Evolutionary conservation across 768 basidiomycete genomes (phyloP).

Genomic region (Termitomyces sp.): DNA sequence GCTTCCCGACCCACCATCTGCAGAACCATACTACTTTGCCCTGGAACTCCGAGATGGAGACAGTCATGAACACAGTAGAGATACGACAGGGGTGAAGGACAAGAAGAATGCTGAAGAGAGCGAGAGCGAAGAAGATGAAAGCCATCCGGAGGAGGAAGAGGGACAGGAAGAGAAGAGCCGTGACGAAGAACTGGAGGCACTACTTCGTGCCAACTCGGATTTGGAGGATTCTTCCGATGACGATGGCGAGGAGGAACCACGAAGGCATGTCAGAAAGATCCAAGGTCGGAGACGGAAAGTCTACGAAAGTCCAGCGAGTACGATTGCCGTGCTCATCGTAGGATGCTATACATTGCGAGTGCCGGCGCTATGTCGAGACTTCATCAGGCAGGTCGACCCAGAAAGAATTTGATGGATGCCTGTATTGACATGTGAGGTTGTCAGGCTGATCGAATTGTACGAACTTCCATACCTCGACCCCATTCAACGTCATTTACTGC

Average conservation of each 20-base stretch:
- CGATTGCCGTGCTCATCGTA: constrained; percentile 65
- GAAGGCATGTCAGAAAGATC: constrained; percentile 9
- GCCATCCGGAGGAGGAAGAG: neutral
- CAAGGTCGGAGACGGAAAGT: constrained; percentile 14
- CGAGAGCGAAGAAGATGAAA: constrained; percentile 9
- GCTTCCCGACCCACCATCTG: constrained; percentile 51
- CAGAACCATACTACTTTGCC: constrained; percentile 52
- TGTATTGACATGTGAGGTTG: constrained; percentile 9
- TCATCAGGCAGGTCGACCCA: constrained; percentile 50
- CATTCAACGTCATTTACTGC: constrained; percentile 45
- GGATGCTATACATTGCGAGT: constrained; percentile 79
- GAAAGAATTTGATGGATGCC: neutral
- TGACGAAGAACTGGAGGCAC: constrained; percentile 35
- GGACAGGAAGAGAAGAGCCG: constrained; percentile 3
- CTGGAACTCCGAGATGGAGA: constrained; percentile 22
- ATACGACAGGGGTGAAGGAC: neutral
- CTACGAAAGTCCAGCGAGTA: constrained; percentile 37
- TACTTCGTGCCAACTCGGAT: constrained; percentile 39
- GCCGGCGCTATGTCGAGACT: constrained; percentile 71
- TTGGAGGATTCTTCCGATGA: constrained; percentile 27
- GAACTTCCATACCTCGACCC: constrained; percentile 80
- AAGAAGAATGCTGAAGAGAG: constrained; percentile 10
- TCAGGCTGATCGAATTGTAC: constrained; percentile 69
- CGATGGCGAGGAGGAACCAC: constrained; percentile 8
- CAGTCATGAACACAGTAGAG: neutral